A percentile compares a stretch with the other conserved stretches of the same genome.
Evolutionary conservation across 2,329 filamentous ascomycete species (phyloP).

Genomic region (Cercospora janseana): DNA sequence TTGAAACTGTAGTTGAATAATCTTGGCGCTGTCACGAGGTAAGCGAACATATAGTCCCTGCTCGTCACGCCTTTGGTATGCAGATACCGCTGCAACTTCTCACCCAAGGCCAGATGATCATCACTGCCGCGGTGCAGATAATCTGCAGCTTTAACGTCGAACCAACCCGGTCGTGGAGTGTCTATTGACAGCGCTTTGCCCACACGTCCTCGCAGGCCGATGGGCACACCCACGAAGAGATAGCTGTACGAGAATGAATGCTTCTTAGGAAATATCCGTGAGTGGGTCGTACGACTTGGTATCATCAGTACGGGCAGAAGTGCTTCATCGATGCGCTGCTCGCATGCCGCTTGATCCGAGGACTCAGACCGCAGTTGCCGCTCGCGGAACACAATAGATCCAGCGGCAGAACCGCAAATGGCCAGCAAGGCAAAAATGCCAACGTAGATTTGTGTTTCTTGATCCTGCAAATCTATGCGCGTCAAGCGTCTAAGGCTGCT

Average conservation of each 20-base stretch:
- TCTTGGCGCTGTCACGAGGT: conserved; percentile 67
- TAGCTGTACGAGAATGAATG: conserved; percentile 71
- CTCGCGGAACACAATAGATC: conserved; percentile 33
- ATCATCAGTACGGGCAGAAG: conserved; percentile 55
- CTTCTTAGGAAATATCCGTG: conserved; percentile 63
- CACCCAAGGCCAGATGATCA: conserved; percentile 46
- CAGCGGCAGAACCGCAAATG: conserved; percentile 32
- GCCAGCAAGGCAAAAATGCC: conserved; percentile 32
- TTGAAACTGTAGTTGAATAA: conserved; percentile 72
- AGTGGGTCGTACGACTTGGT: conserved; percentile 64
- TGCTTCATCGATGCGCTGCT: conserved; percentile 34
- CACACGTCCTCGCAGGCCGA: conserved; percentile 59
- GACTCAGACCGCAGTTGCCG: conserved; percentile 25
- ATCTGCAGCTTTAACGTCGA: conserved; percentile 58
- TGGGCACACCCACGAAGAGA: conserved; percentile 65
- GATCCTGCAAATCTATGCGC: conserved; percentile 20
- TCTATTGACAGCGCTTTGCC: conserved; percentile 57
- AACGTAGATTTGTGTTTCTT: conserved; percentile 28
- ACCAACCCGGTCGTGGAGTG: conserved; percentile 50
- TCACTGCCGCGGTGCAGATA: conserved; percentile 60
- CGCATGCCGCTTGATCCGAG: conserved; percentile 13
- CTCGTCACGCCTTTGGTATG: conserved; percentile 56
- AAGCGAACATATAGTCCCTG: conserved; percentile 62
- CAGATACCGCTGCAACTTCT: conserved; percentile 63
- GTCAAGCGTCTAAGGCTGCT: conserved; percentile 12